A percentile compares a stretch with the other conserved stretches of the same genome.
Conservation (phyloP, 2,329 filamentous ascomycete species). For the Talaromyces sp. region DNA sequence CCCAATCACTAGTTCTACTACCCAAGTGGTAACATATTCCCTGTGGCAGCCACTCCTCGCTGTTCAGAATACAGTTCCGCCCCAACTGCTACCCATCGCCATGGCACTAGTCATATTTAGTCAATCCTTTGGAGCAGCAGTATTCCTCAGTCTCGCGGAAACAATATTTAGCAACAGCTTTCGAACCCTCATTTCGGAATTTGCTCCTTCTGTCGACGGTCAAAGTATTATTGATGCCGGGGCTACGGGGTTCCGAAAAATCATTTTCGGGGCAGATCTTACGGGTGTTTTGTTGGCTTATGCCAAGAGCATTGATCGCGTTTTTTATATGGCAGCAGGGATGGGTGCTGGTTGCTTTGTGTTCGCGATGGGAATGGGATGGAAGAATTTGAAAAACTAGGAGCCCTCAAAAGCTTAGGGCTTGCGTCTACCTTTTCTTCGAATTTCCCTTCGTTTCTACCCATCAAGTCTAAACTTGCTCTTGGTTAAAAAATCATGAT, state of each 20-base stretch:
- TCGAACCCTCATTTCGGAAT: constrained; percentile 8
- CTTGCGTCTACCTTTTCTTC: no score
- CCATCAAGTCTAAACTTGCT: no score
- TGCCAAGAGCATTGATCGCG: constrained; percentile 17
- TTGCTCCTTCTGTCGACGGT: constrained; percentile 8
- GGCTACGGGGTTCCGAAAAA: constrained; percentile 22
- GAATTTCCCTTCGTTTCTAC: no score
- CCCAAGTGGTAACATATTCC: no score
- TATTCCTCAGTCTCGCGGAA: constrained; percentile 9
- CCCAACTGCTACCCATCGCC: constrained; percentile 15
- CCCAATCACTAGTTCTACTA: no score
- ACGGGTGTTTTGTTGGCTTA: constrained; percentile 30
- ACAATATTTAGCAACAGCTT: constrained; percentile 20
- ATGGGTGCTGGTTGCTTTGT: constrained; percentile 14
- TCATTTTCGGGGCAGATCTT: constrained; percentile 10
- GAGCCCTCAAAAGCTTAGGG: no score
- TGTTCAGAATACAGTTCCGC: constrained; percentile 17
- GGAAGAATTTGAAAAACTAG: constrained; percentile 15
- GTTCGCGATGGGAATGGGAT: constrained; percentile 22
- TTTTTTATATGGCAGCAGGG: constrained; percentile 21
- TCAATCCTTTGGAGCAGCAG: constrained; percentile 1
- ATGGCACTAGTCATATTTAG: constrained; percentile 12
- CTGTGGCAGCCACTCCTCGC: constrained; percentile 20
- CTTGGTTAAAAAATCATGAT: no score
- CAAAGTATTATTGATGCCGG: constrained; percentile 17